Conservation (phyloP, 805 yeast species). For the Cyberlindnera xylosilytica region DNA sequence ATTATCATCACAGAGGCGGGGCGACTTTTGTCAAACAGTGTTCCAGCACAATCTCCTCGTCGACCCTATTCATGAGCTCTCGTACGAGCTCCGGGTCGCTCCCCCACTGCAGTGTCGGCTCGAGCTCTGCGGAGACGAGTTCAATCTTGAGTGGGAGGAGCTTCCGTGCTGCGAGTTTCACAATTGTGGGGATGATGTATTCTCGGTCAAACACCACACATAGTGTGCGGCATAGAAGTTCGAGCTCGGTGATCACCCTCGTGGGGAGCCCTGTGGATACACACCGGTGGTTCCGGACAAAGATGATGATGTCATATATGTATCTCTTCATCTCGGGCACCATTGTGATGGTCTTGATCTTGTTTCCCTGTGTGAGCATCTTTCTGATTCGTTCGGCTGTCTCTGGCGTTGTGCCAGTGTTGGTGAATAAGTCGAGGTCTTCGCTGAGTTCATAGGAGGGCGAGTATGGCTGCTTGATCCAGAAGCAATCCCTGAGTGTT, state of each 20-base stretch:
- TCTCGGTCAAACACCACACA: constrained; percentile 38
- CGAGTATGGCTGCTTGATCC: constrained; percentile 32
- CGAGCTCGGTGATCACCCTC: constrained; percentile 40
- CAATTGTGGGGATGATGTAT: constrained; percentile 52
- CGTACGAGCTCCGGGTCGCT: constrained; percentile 43
- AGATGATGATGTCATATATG: constrained; percentile 53
- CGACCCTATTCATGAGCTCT: constrained; percentile 42
- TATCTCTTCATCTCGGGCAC: constrained; percentile 51
- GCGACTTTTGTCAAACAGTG: constrained; percentile 48
- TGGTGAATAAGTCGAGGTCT: constrained; percentile 3
- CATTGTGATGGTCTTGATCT: constrained; percentile 23
- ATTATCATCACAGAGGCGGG: constrained; percentile 40
- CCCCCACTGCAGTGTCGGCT: constrained; percentile 54
- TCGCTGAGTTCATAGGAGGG: constrained; percentile 6
- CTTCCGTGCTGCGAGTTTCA: constrained; percentile 46
- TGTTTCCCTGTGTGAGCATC: background rate
- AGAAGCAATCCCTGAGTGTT: constrained; percentile 26
- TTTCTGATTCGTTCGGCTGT: constrained; percentile 3
- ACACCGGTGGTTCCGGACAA: constrained; percentile 52
- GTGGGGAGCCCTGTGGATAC: constrained; percentile 53
- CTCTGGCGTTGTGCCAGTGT: background rate
- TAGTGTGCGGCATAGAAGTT: constrained; percentile 35
- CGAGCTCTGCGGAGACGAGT: constrained; percentile 39
- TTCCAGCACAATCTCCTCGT: constrained; percentile 46
- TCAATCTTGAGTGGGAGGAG: constrained; percentile 46